Evolutionary conservation across 257 asterid genomes (phyloP), one percentile per base, ranked within the genome.

Genomic region (Capsicum rhomboideum): DNA sequence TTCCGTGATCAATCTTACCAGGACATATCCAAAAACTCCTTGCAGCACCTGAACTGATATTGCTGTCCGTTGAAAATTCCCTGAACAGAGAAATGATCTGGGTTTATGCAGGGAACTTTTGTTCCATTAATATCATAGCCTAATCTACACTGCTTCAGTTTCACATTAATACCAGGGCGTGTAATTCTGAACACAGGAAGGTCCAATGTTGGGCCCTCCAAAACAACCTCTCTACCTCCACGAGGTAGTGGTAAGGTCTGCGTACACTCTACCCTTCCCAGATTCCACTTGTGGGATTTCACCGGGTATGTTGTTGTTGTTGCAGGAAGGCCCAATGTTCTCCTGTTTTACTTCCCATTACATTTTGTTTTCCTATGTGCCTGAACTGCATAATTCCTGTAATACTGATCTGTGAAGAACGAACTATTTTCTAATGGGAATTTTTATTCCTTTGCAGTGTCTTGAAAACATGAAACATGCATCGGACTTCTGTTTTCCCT

Each of bases 341-440:
- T 49, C 69, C 34, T 82, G 49, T 82, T 18, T 49, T 64, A 40
- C 84, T 49, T 12, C 21, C 12, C 44, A 64, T 64, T 44, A 64
- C 74, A 28, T 64, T 64, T 64, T 8, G 59, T 44, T 42, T 61
- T 50, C 53, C 26, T 56, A 23, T 84, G 12, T 16, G 49, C 63
- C 59, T 61, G 83, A 59, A 29, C 83, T 59, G 63, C 66, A 50
- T 67, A 78, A 78, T 84, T 83, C 85, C 80, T 79, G 63, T 42
- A 40, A 56, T 18, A 37, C 8, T 84, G 80, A 74, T 80, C 85
- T 83, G 88, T 81, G 17, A 85, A 82, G 46, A 44, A 85, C 85
- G 85, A 88, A 85, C 90, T 80, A 72, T 88, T 56, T 85, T 88
- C 80, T 83, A 88, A 88, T 81, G 88, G 85, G 78, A 82, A 82